Conservation (phyloP, 768 basidiomycete genomes). For the Piloderma croceum region DNA sequence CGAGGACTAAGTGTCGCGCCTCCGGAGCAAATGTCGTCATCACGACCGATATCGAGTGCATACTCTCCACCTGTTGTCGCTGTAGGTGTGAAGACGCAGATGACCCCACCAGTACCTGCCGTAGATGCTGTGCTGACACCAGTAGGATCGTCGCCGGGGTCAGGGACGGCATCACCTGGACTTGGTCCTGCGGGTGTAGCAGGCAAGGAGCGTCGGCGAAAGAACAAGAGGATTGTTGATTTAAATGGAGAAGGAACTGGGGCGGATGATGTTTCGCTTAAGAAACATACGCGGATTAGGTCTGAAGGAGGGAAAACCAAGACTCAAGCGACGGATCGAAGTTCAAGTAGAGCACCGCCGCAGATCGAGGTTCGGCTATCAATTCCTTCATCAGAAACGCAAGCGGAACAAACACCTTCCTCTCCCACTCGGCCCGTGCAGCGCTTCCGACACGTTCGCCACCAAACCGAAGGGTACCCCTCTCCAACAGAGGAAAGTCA, state of each 20-base stretch:
- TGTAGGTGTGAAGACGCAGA: constrained; percentile 36
- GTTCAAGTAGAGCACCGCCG: too few species aligned
- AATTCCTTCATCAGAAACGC: constrained; percentile 8
- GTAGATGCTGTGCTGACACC: background rate
- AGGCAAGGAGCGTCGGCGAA: constrained; percentile 50
- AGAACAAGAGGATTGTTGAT: constrained; percentile 73
- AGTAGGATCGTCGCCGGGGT: constrained; percentile 29
- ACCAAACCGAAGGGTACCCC: constrained; percentile 43
- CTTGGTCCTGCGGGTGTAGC: constrained; percentile 30
- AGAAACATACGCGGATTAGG: constrained; percentile 7
- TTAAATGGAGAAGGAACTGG: constrained; percentile 46
- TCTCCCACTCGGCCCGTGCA: constrained; percentile 8
- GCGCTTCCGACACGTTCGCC: constrained; percentile 42
- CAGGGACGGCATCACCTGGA: constrained; percentile 41
- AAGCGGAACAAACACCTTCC: constrained; percentile 7
- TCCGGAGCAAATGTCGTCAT: constrained; percentile 47
- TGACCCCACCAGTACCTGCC: constrained; percentile 8
- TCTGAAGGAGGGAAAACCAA: constrained; percentile 13
- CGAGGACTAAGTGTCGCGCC: constrained; percentile 46
- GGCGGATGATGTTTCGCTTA: constrained; percentile 30
- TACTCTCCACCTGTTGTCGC: constrained; percentile 59
- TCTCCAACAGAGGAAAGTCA: constrained; percentile 14
- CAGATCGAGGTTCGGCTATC: too few species aligned
- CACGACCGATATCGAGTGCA: constrained; percentile 42
- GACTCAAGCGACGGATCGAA: constrained; percentile 6